Evolutionary conservation across 768 basidiomycete genomes (phyloP), one percentile per base, ranked within the genome.

Genomic region (Lentinula sp.): DNA sequence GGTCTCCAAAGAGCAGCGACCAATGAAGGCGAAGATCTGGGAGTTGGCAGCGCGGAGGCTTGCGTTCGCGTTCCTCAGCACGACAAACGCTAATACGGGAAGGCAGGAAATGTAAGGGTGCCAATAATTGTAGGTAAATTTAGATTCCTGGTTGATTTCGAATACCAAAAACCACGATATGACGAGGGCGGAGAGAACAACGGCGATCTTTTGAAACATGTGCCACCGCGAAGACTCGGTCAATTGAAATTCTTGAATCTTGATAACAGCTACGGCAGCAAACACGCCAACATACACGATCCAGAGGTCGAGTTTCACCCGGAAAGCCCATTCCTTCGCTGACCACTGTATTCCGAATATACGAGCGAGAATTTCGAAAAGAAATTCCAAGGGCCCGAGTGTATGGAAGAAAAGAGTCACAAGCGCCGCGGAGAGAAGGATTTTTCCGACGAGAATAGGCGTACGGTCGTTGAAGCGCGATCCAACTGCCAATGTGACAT

Each of bases 231-330:
- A 79, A 66, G 87, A 81, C 57, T 93, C 90, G 15, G 83, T 80
- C n/a, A 93, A 68, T 35, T 84, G 82, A 66, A 81, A 71, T 63
- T 94, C 90, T 32, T 88, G 87, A 62, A 86, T 74, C 73, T 92
- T 95, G 77, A 90, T 85, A 69, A 80, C 81, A 3, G 79, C 81
- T 59, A 93, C 74, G 1, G 94, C 86, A 23, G 84, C 74, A 65
- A 95, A 73, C 91, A 95, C 93, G 49, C 94, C 94, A 41, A 81
- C 78, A 74, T 93, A 95, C 16, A 92, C 91, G 66, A 95, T 90
- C 81, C 87, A 95, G 53, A 93, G 78, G 75, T 97, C 94, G 62
- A 96, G 85, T 18, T 83, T 87, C 67, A 93, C 88, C 43, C 94
- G 87, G 82, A 97, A 97, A 6, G 79, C 74, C 93, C 92, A 95